Conservation (phyloP, 257 asterid genomes). For the Cynanchum wilfordii region DNA sequence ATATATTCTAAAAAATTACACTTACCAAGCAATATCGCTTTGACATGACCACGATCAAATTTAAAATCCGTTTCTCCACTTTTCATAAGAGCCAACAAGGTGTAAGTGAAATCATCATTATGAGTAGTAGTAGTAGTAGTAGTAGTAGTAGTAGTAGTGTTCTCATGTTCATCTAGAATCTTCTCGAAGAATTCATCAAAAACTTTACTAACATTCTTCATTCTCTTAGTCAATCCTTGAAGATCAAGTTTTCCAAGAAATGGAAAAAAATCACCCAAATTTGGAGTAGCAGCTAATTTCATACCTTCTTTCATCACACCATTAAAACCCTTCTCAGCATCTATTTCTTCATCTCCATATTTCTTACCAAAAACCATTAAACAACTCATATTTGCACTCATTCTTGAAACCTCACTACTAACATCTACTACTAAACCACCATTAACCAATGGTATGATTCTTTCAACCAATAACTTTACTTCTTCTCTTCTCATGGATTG, state of each 20-base stretch:
- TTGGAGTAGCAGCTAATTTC: not conserved
- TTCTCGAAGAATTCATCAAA: conserved; percentile 1
- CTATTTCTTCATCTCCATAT: not conserved
- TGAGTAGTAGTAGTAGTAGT: too few species aligned
- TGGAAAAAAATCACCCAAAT: conserved; percentile 10
- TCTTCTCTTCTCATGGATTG: conserved; percentile 11
- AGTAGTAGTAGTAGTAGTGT: not conserved
- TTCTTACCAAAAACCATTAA: not conserved
- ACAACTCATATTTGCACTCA: conserved; percentile 1
- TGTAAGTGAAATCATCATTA: not conserved
- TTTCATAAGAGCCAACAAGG: conserved; percentile 7
- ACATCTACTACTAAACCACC: not conserved
- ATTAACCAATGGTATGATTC: not conserved
- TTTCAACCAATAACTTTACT: not conserved
- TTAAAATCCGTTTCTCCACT: conserved; percentile 4
- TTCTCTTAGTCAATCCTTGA: not conserved
- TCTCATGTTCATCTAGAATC: not conserved
- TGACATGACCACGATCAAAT: conserved; percentile 12
- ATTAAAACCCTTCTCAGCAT: not conserved
- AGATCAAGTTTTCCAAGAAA: not conserved
- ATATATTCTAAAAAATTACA: too few species aligned
- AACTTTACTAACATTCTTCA: not conserved
- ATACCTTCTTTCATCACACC: not conserved
- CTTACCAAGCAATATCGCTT: conserved; percentile 11
- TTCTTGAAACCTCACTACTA: not conserved